Evolutionary conservation across 306 rosid species (phyloP), one percentile per base, ranked within the genome.

Genomic region (Vicia sativa): DNA sequence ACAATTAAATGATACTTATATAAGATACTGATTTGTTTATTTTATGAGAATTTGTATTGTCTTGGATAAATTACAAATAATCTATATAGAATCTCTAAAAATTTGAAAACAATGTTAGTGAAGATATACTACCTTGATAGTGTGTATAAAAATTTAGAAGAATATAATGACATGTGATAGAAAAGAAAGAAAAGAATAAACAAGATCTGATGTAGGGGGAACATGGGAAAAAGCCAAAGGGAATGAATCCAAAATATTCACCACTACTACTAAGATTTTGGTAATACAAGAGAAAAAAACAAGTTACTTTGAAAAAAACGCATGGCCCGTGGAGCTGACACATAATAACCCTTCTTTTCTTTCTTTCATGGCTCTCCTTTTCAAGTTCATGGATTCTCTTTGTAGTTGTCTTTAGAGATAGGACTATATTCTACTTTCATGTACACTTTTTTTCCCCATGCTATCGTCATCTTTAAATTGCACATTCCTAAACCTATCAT

Each of bases 371-470:
- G 95, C 92, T 82, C 95, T 37, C 60, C 92, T 86, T 91, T 91
- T 83, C 73, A 84, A 88, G 95, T 83, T 87, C 85, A 83, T 78
- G 83, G 91, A 91, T 88, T 88, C 97, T 82, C 87, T 79, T 84
- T 87, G 68, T 79, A 77, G 75, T 68, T 81, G 85, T 77, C 79
- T 88, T 92, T 73, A 88, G 86, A 83, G 83, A 88, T 83, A 73
- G 87, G 86, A 87, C 86, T 75, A 81, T 84, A 81, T 82, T 87
- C 84, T 90, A 58, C 84, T 80, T 79, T 78, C 73, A 65, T 31
- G 6, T 31, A 34, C 81, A 73, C 92, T 78, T 83, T 87, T 78
- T 65, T 41, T 62, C 67, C 34, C 60, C 67, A 83, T 34, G 38
- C 76, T 77, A 48, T 76, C 88, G 72, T 76, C 83, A 77, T 70